Evolutionary conservation across 2,329 filamentous ascomycete genomes (phyloP).

Genomic region (Pseudogymnoascus sp.): DNA sequence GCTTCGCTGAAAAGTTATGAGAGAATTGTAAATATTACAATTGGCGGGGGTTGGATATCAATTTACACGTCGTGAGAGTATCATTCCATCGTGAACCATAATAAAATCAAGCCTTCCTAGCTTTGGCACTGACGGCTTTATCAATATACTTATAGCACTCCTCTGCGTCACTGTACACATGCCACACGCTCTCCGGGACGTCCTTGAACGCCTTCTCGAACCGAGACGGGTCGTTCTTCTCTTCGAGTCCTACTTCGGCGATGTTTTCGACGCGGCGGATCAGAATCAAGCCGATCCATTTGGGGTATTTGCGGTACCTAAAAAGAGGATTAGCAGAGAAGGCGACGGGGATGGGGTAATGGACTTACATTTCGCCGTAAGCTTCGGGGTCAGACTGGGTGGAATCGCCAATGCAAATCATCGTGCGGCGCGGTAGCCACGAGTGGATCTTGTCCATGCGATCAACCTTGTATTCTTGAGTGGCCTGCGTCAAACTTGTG

Average conservation of each 20-base stretch:
- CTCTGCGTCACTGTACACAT: slow-evolving; percentile 68
- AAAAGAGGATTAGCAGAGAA: slow-evolving; percentile 10
- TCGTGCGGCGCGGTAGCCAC: slow-evolving; percentile 69
- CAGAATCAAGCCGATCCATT: slow-evolving; percentile 75
- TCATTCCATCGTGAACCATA: slow-evolving; percentile 3
- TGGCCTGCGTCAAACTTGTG: slow-evolving; percentile 68
- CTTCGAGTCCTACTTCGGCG: slow-evolving; percentile 57
- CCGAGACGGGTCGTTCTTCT: slow-evolving; percentile 63
- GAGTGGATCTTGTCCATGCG: slow-evolving; percentile 68
- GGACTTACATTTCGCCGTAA: slow-evolving; percentile 66
- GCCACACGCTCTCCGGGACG: slow-evolving; percentile 64
- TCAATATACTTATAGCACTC: slow-evolving; percentile 47
- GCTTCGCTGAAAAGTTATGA: background rate
- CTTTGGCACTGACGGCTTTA: slow-evolving; percentile 15
- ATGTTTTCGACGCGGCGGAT: slow-evolving; percentile 78
- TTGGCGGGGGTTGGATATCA: background rate
- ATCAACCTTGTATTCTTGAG: slow-evolving; percentile 76
- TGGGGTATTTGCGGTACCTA: slow-evolving; percentile 54
- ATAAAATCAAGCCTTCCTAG: background rate
- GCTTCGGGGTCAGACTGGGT: slow-evolving; percentile 88
- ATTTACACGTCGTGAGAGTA: background rate
- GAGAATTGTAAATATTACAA: background rate
- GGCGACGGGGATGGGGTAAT: background rate
- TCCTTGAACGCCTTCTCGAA: slow-evolving; percentile 78
- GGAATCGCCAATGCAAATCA: slow-evolving; percentile 82